These are phyloP conservation scores for Mycena capillaripes DNA, from an alignment of 768 basidiomycete genomes.

Conservation along the genomic window DNA sequence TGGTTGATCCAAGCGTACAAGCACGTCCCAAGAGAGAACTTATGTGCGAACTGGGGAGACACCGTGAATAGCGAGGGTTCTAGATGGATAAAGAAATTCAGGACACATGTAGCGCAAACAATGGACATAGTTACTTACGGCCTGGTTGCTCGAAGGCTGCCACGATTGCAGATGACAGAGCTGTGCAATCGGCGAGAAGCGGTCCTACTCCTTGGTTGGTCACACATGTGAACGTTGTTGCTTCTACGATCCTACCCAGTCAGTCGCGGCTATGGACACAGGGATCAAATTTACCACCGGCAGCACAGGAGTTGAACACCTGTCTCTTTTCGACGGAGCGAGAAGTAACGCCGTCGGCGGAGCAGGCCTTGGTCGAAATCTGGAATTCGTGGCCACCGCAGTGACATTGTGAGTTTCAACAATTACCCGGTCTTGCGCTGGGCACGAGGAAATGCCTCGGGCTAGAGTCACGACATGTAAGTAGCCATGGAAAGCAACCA, in stretches of 20 bases:
- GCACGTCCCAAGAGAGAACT: conserved; percentile 19
- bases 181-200: background rate
- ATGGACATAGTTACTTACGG: too few relatives aligned
- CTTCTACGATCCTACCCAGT: background rate
- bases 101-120: too few relatives aligned
- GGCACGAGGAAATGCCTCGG: conserved; percentile 1
- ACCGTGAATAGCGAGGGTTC: background rate
- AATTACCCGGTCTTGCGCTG: conserved; percentile 5
- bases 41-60: conserved; percentile 2
- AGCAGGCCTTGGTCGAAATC: conserved; percentile 25
- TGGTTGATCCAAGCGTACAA: conserved; percentile 23
- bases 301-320: background rate
- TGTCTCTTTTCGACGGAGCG: conserved; percentile 9
- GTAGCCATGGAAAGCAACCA: background rate
- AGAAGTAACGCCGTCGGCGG: background rate
- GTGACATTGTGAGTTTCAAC: conserved; percentile 15
- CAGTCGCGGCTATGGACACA: background rate
- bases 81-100: too few relatives aligned
- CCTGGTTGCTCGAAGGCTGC: background rate
- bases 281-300: background rate
- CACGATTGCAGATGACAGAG: background rate
- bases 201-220: background rate
- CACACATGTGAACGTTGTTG: background rate
- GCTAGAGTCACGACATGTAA: background rate
- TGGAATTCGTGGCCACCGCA: conserved; percentile 16